A percentile compares a stretch with the other conserved stretches of the same genome.
Conservation (phyloP, 306 rosid genomes). For the Oemleria cerasiformis region DNA sequence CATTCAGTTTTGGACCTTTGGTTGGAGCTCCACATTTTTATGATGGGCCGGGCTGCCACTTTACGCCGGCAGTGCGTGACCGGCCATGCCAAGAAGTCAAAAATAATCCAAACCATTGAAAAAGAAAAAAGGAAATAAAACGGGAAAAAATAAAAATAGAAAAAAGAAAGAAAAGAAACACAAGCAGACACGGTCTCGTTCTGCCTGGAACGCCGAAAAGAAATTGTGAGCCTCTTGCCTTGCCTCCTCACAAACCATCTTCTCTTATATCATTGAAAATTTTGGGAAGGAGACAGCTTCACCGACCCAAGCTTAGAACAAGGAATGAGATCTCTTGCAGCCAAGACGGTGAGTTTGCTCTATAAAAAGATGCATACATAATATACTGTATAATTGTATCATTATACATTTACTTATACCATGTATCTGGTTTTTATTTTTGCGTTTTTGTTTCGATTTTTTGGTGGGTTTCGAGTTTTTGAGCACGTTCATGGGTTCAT, state of each 20-base stretch:
- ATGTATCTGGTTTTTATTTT: background rate
- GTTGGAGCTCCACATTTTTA: too few species aligned
- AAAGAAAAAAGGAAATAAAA: background rate
- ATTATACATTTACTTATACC: background rate
- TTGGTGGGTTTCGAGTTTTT: background rate
- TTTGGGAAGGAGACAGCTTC: background rate
- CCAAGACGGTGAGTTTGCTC: constrained; percentile 18
- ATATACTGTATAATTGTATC: background rate
- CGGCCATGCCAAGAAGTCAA: constrained; percentile 7
- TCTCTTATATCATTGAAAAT: background rate
- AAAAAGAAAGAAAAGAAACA: background rate
- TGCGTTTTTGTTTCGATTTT: background rate
- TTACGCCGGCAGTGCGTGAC: background rate
- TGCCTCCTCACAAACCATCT: constrained; percentile 1
- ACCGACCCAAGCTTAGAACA: background rate
- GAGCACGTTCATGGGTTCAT: background rate
- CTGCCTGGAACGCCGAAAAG: constrained; percentile 25
- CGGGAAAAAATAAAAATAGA: background rate
- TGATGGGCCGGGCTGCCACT: background rate
- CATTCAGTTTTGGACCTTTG: too few species aligned
- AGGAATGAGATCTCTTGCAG: constrained; percentile 38
- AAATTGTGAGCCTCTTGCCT: constrained; percentile 20
- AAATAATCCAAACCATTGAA: constrained; percentile 1
- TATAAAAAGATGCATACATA: background rate
- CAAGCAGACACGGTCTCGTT: background rate